Evolutionary conservation across 2,329 filamentous ascomycete species (phyloP).

Genomic region (Neurospora crassa): DNA sequence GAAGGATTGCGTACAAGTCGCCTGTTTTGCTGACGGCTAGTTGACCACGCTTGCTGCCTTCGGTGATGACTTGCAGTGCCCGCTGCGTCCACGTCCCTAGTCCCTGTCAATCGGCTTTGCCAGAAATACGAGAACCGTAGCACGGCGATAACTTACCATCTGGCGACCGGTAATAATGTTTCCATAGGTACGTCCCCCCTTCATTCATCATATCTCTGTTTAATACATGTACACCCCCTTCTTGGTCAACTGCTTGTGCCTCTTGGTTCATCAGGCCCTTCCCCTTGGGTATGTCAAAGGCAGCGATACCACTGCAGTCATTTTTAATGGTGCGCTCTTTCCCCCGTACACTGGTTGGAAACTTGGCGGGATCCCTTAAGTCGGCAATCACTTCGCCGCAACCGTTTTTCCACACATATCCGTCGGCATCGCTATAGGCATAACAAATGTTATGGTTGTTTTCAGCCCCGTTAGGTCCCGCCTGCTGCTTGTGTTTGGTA

Average conservation of each 20-base stretch:
- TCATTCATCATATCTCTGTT: conserved; percentile 32
- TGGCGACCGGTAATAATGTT: conserved; percentile 29
- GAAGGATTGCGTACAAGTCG: conserved; percentile 29
- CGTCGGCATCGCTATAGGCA: conserved; percentile 35
- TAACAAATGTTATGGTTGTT: conserved; percentile 43
- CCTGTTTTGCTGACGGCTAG: conserved; percentile 25
- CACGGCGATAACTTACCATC: conserved; percentile 18
- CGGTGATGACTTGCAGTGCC: conserved; percentile 21
- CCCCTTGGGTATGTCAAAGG: conserved; percentile 34
- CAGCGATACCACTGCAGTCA: conserved; percentile 30
- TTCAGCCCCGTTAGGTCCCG: conserved; percentile 31
- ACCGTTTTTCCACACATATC: conserved; percentile 32
- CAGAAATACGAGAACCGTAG: neutral
- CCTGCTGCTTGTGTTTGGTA: conserved; percentile 31
- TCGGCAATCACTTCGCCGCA: conserved; percentile 26
- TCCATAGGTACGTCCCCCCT: conserved; percentile 22
- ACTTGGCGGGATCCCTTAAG: conserved; percentile 8
- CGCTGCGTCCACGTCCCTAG: conserved; percentile 25
- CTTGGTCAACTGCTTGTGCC: conserved; percentile 34
- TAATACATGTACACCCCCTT: conserved; percentile 37
- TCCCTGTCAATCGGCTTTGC: neutral
- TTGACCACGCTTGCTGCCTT: conserved; percentile 26
- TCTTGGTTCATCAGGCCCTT: conserved; percentile 41
- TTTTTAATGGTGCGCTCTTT: conserved; percentile 29
- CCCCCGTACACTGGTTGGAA: neutral